Evolutionary conservation across 2,329 filamentous ascomycete species (phyloP).

Genomic region (Alternaria conjuncta): DNA sequence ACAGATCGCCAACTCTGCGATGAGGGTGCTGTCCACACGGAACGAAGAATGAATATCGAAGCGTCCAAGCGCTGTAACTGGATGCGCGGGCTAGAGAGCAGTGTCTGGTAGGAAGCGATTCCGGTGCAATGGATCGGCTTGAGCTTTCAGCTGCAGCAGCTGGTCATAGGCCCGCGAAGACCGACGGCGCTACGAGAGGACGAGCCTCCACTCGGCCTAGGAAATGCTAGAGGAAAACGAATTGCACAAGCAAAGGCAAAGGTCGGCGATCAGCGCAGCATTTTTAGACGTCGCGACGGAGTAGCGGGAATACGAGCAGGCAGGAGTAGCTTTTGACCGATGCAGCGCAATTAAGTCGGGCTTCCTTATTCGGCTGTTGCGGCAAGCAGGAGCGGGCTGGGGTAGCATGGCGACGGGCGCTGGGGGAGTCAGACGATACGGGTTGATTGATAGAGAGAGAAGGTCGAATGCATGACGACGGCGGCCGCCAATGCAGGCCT

Average conservation of each 20-base stretch:
- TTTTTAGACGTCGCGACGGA: conserved; percentile 15
- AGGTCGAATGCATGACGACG: conserved; percentile 44
- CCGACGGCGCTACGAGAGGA: conserved; percentile 16
- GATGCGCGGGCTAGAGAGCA: conserved; percentile 25
- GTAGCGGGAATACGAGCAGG: conserved; percentile 29
- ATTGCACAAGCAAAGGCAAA: conserved; percentile 21
- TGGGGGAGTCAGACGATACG: conserved; percentile 44
- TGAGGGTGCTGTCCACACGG: conserved; percentile 23
- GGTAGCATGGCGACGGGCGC: conserved; percentile 13
- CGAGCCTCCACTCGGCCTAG: conserved; percentile 7
- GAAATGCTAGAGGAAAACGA: conserved; percentile 26
- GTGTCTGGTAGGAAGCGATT: conserved; percentile 17
- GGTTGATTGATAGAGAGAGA: conserved; percentile 31
- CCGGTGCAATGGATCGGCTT: conserved; percentile 33
- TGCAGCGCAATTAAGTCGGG: conserved; percentile 33
- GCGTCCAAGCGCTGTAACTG: conserved; percentile 19
- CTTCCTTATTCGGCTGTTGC: conserved; percentile 45
- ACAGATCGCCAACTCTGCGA: conserved; percentile 39
- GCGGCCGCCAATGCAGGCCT: conserved; percentile 46
- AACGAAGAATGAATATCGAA: conserved; percentile 10
- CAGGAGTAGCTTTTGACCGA: conserved; percentile 21
- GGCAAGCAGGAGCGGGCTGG: conserved; percentile 39
- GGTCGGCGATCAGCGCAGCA: conserved; percentile 33
- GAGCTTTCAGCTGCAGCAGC: conserved; percentile 15
- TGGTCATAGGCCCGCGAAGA: conserved; percentile 12